Evolutionary conservation across 1,284 basidiomycete genomes (phyloP), one percentile per base, ranked within the genome.

Genomic region (Sanghuangporus sanghuang): DNA sequence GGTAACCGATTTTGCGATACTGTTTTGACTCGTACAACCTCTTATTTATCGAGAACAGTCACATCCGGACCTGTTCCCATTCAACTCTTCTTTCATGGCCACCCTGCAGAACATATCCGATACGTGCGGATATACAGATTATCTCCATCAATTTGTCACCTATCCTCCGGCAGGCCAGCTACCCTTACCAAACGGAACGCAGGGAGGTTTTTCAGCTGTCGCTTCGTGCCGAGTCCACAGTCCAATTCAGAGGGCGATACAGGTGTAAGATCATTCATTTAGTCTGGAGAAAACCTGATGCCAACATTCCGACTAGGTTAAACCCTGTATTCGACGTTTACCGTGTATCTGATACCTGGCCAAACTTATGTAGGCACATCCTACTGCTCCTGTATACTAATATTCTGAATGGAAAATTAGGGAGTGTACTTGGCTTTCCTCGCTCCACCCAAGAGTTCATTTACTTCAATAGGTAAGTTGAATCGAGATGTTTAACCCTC

Each of bases 381-480:
- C 50, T 7, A 40, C 9, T 9, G 52, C 16, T n/a, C n/a, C 11
- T 42, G 11, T 21, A 58, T 36, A 62, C 74, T 69, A 64, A 72
- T 74, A 5, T 11, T 35, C 12, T 27, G 50, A 52, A 76, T 53
- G 4, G 27, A 18, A 14, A 59, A 40, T 9, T 48, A 81, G 79
- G 81, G 82, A 83, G 81, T 67, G 81, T 84, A 2, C 74, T 84
- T 39, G 82, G 81, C 4, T 83, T 83, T 74, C 81, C 82, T n/a
- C 74, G 79, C 8, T 77, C 78, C 5, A 84, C 81, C 0, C 82
- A 84, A 69, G 70, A 83, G 64, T 83, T 83, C 66, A 68, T 76
- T 40, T 76, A 77, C 66, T 77, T 76, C 70, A 77, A 76, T 49
- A 65, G 74, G 68, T 72, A n/a, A 38, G 73, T 67, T 16, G 46